A percentile compares a stretch with the other conserved stretches of the same genome.
phyloP scores from a whole-genome alignment of 2,329 filamentous ascomycete genomes.

The Fusarium pininemorale region DNA sequence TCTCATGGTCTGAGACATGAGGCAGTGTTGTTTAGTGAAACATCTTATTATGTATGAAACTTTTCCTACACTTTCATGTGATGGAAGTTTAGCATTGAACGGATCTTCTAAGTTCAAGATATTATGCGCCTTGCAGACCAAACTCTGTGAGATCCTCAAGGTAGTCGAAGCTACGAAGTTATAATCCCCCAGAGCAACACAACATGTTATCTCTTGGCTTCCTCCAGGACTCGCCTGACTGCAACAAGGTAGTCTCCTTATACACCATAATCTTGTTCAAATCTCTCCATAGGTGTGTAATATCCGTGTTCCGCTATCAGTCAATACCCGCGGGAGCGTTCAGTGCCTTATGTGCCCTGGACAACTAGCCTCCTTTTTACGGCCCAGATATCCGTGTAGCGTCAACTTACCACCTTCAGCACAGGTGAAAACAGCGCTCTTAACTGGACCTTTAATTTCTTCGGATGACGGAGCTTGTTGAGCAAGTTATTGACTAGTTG shows the following conservation, averaged over 20 bases:
- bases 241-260: no score
- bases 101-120: background rate
- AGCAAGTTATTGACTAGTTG: background rate
- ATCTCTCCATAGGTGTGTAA: background rate
- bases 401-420: background rate
- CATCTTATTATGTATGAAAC: conserved; percentile 6
- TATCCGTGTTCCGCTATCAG: background rate
- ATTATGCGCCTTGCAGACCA: background rate
- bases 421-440: background rate
- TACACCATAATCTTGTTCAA: background rate
- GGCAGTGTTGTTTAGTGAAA: conserved; percentile 21
- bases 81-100: background rate
- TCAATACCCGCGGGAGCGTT: background rate
- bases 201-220: background rate
- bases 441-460: background rate
- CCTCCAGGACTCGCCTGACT: background rate
- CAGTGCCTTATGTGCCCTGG: background rate
- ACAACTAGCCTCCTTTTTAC: background rate
- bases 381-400: background rate
- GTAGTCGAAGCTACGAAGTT: background rate
- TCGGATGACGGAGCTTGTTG: background rate
- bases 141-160: background rate
- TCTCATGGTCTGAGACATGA: conserved; percentile 10
- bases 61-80: background rate
- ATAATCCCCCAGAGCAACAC: background rate